Base-by-base conservation (phyloP, 2,329 filamentous ascomycete genomes). In the Aspergillus sp. region DNA sequence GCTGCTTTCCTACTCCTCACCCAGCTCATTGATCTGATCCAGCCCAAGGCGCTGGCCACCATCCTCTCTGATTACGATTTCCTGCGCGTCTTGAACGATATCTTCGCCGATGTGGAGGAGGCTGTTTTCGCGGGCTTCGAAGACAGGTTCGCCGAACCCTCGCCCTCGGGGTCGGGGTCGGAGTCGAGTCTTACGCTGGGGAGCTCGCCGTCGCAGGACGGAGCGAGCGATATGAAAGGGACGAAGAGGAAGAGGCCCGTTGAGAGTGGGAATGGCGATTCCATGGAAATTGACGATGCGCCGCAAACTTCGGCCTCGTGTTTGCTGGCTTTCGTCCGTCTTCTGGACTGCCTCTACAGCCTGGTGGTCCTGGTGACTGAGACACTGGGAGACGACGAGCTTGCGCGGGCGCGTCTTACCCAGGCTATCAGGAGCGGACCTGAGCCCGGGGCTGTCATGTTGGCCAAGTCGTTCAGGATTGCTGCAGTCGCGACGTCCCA, bases 41-140 rank as follows among this genome's bases (percentile, higher is more conserved):
- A 83, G 0, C 63, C 77, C 0, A 78, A 81, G 28, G 78, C 75
- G 8, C 66, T 84, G 15, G 82, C 83, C 6, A 77, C 78, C 36
- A 76, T 82, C 3, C 67, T 93, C 5, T 77, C 75, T 14, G 78
- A 86, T 36, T 69, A 79, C 35, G 71, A 75, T 28, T 84, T 93
- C 33, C 60, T 82, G 20, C 58, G 62, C 1, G 72, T 85, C 7
- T 54, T 93, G 26, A 75, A 79, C 45, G 72, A 75, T 45, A 74
- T 79, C 0, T 58, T 86, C 29, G 68, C 74, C 29, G 80, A 86
- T 31, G 42, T 64, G 42, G 49, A 52, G 29, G 49, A 55, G 24
- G 49, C 47, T 24, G 44, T 54, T 20, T 47, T 51, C 34, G 36
- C 49, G 25, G 46, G 45, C 8, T 30, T 55, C 12, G 41, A 46